These are phyloP conservation scores for Karstenula rhodostoma DNA, from an alignment of 2,329 filamentous ascomycete species.

Conservation along the genomic window DNA sequence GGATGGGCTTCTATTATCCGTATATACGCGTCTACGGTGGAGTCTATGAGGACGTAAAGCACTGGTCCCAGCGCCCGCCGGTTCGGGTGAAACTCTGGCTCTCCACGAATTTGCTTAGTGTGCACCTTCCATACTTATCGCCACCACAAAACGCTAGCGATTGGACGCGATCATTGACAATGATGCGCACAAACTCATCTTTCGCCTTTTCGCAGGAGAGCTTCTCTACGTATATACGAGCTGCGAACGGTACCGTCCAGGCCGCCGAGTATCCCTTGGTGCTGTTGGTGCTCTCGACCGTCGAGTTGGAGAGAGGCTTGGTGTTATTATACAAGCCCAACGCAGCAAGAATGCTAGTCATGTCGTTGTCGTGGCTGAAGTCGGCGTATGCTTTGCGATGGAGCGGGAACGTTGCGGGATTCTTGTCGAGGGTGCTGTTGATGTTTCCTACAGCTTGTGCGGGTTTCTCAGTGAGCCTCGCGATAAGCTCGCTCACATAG, in stretches of 20 bases:
- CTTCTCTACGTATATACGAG: slow-evolving; percentile 86
- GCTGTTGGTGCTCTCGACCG: slow-evolving; percentile 59
- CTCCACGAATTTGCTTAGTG: slow-evolving; percentile 72
- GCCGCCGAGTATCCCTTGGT: slow-evolving; percentile 75
- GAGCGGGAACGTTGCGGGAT: slow-evolving; percentile 76
- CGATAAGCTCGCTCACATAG: slow-evolving; percentile 86
- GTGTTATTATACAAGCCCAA: slow-evolving; percentile 79
- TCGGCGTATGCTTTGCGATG: slow-evolving; percentile 76
- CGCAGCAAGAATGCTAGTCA: slow-evolving; percentile 78
- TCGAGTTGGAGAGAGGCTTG: slow-evolving; percentile 54
- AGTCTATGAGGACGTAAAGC: slow-evolving; percentile 44
- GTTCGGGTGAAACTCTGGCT: slow-evolving; percentile 76
- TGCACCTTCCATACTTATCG: slow-evolving; percentile 76
- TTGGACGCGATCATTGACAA: slow-evolving; percentile 86
- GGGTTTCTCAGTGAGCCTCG: slow-evolving; percentile 73
- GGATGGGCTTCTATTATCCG: neutral
- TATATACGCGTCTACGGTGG: neutral
- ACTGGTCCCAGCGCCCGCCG: slow-evolving; percentile 78
- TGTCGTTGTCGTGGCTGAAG: slow-evolving; percentile 91
- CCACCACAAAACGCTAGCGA: slow-evolving; percentile 73
- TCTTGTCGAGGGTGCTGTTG: slow-evolving; percentile 77
- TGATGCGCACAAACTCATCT: slow-evolving; percentile 77
- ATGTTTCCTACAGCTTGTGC: slow-evolving; percentile 78
- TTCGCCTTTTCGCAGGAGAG: slow-evolving; percentile 69
- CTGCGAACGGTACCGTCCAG: slow-evolving; percentile 84